Evolutionary conservation across 495 filamentous ascomycete genomes (phyloP), one percentile per base, ranked within the genome.

Genomic region (Aspergillus olivimuriae): DNA sequence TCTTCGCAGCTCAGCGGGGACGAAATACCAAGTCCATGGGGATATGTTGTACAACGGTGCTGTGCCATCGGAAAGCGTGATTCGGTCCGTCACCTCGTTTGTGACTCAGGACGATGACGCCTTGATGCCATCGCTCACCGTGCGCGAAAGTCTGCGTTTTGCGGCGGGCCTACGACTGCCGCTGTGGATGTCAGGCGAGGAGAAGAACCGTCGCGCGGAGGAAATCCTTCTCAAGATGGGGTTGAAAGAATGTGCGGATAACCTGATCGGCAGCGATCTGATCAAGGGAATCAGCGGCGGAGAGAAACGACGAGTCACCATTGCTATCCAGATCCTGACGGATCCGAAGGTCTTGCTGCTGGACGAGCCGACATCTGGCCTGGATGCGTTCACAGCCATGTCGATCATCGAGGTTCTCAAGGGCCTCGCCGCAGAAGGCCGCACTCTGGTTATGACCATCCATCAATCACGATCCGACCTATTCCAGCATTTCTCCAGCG

Each of bases 31-130:
- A 9, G 60, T 72, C 0, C 63, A 60, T 17, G 82, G 84, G 1
- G 70, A 68, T 18, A 76, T 88, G 66, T 60, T 70, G 3, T 84
- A 86, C 60, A 86, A 87, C 55, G 80, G 77, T 2, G 73, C 81
- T 9, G 61, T 76, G 4, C 81, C 82, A 7, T 83, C 80, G 0
- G 68, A 79, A 18, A 68, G 70, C 5, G 82, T 87, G 3, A 69
- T 86, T 18, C 74, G 76, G 18, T 84, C 83, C 8, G 69, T 86
- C 9, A 83, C 79, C 26, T 86, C 84, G 3, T 88, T 84, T 46
- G 84, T 88, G 14, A 83, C 80, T 15, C 83, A 88, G 48, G 84
- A 87, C 44, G 84, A 88, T 43, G 83, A 86, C 55, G 82, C 81
- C 6, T 64, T 88, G 8, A 68, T 87, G 23, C 78, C 84, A 2